phyloP scores from a whole-genome alignment of 163 green algal species.

The Trebouxia gelatinosa region DNA sequence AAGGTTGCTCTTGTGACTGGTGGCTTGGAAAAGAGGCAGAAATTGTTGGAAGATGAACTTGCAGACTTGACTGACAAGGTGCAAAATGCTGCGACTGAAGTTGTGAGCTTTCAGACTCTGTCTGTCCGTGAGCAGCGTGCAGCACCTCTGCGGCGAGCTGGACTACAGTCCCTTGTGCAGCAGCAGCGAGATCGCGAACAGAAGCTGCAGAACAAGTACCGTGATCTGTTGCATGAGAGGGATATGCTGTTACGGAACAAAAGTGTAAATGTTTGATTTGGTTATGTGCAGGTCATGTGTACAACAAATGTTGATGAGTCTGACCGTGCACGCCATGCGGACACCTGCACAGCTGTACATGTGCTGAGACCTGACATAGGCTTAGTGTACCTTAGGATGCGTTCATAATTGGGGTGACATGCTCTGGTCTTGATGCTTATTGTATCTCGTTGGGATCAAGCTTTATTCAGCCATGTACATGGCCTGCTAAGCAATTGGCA shows the following conservation, averaged over 20 bases:
- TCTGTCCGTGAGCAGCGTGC: constrained; percentile 53
- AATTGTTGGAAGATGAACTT: constrained; percentile 43
- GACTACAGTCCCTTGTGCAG: constrained; percentile 47
- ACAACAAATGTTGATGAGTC: neutral
- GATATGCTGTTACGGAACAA: neutral
- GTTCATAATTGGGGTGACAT: no score
- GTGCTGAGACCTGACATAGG: no score
- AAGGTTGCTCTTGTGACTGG: constrained; percentile 50
- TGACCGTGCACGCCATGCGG: neutral
- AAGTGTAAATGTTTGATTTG: neutral
- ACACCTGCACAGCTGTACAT: no score
- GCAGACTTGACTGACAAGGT: constrained; percentile 39
- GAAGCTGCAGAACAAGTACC: constrained; percentile 70
- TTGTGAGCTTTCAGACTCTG: constrained; percentile 20
- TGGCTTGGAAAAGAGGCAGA: constrained; percentile 53
- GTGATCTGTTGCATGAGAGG: constrained; percentile 21
- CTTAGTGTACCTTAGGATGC: no score
- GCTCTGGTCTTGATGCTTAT: neutral
- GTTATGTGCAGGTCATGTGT: neutral
- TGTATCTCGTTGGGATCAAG: neutral
- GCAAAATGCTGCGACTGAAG: constrained; percentile 26
- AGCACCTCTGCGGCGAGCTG: constrained; percentile 59
- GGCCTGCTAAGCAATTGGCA: neutral
- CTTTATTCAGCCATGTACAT: neutral
- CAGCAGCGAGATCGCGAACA: constrained; percentile 56